Evolutionary conservation across 805 yeast species (phyloP).

Genomic region (Saccharomycopsis microspora): DNA sequence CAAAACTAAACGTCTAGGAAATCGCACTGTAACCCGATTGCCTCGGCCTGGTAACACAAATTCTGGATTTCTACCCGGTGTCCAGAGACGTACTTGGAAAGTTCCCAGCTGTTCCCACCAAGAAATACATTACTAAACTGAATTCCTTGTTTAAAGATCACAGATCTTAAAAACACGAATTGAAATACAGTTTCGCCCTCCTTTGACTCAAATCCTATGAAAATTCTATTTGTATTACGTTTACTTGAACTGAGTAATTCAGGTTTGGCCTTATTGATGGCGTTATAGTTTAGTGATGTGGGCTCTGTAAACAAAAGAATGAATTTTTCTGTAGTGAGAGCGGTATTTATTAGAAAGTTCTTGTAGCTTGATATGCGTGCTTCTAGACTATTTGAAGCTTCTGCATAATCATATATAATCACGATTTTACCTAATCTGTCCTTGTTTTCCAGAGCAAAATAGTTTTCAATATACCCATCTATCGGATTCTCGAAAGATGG

Average conservation of each 20-base stretch:
- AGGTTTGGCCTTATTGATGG: too few relatives aligned
- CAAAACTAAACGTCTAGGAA: not conserved
- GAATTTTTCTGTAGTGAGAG: not conserved
- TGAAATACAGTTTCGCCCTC: not conserved
- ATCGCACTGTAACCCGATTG: conserved; percentile 6
- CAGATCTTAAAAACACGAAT: conserved; percentile 1
- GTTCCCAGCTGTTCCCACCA: conserved; percentile 8
- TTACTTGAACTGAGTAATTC: too few relatives aligned
- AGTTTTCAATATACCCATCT: conserved; percentile 10
- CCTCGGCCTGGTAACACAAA: conserved; percentile 12
- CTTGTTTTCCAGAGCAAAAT: not conserved
- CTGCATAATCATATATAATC: not conserved
- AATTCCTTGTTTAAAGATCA: conserved; percentile 11
- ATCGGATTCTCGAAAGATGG: conserved; percentile 1
- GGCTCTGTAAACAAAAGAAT: too few relatives aligned
- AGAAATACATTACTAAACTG: conserved; percentile 8
- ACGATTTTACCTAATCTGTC: not conserved
- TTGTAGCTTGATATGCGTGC: not conserved
- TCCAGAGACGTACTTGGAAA: not conserved
- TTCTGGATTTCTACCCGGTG: conserved; percentile 2
- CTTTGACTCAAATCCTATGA: too few relatives aligned
- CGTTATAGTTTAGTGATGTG: too few relatives aligned
- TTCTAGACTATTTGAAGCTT: not conserved
- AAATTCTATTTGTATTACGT: too few relatives aligned
- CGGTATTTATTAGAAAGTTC: conserved; percentile 7